Evolutionary conservation across 202 grass and related monocot species (phyloP).

Genomic region (Cymbopogon flexuosus): DNA sequence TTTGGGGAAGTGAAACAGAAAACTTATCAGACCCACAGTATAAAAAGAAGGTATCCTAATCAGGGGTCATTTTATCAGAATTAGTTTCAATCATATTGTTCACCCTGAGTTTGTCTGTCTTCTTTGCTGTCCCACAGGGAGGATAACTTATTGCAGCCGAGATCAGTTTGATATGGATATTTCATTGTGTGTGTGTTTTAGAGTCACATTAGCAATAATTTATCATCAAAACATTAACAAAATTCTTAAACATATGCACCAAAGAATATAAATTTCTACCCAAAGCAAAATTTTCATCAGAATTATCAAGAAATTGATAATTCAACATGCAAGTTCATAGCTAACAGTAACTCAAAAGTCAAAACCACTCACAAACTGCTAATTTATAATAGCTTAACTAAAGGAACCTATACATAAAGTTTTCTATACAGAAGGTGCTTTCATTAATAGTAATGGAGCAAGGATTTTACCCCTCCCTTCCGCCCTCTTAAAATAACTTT

Average conservation of each 20-base stretch:
- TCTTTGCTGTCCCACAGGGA: neutral
- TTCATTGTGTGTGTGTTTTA: neutral
- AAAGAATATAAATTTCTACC: neutral
- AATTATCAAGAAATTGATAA: neutral
- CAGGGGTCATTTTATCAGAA: neutral
- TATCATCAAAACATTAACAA: neutral
- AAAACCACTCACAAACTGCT: neutral
- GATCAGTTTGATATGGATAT: neutral
- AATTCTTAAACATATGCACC: neutral
- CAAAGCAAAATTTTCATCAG: conserved; percentile 2
- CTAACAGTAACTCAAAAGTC: neutral
- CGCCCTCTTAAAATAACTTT: neutral
- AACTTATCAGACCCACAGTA: neutral
- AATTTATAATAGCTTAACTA: neutral
- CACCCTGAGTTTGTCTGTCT: neutral
- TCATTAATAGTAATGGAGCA: neutral
- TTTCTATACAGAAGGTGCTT: neutral
- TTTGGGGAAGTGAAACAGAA: conserved; percentile 12
- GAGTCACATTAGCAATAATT: neutral
- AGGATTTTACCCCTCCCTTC: neutral
- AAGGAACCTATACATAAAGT: neutral
- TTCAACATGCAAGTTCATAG: neutral
- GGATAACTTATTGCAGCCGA: neutral
- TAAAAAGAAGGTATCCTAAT: neutral
- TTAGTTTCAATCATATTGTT: neutral